phyloP scores from a whole-genome alignment of 495 filamentous ascomycete species.

The Tuber borchii region DNA sequence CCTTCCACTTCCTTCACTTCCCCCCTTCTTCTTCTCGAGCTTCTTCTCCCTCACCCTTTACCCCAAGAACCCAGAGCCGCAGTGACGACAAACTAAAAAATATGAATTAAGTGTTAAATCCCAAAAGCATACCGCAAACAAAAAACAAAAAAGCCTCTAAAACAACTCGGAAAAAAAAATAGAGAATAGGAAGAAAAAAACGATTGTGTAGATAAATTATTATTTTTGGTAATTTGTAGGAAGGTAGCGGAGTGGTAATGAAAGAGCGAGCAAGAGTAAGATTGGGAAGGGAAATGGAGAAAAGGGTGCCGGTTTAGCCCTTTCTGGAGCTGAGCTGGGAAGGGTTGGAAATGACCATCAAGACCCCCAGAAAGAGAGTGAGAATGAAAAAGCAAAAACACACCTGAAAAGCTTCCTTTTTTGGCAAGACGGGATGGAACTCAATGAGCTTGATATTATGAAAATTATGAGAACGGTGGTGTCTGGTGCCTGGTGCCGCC shows the following conservation, averaged over 20 bases:
- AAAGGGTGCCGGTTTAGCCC: neutral
- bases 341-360: neutral
- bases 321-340: neutral
- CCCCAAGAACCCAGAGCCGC: neutral
- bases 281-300: neutral
- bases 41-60: neutral
- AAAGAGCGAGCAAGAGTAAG: neutral
- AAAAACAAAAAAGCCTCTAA: no score
- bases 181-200: neutral
- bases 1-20: neutral
- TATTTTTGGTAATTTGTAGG: neutral
- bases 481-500: neutral
- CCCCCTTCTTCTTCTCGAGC: neutral
- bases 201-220: neutral
- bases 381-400: neutral
- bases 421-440: neutral
- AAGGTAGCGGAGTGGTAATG: neutral
- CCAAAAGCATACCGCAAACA: constrained; percentile 1
- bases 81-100: neutral
- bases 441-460: neutral
- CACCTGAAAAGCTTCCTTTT: constrained; percentile 2
- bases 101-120: neutral
- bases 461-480: neutral
- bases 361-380: neutral
- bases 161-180: neutral